These are phyloP conservation scores for Magnusiomyces fungicola DNA, from an alignment of 1,139 yeast genomes.

Conservation along the genomic window DNA sequence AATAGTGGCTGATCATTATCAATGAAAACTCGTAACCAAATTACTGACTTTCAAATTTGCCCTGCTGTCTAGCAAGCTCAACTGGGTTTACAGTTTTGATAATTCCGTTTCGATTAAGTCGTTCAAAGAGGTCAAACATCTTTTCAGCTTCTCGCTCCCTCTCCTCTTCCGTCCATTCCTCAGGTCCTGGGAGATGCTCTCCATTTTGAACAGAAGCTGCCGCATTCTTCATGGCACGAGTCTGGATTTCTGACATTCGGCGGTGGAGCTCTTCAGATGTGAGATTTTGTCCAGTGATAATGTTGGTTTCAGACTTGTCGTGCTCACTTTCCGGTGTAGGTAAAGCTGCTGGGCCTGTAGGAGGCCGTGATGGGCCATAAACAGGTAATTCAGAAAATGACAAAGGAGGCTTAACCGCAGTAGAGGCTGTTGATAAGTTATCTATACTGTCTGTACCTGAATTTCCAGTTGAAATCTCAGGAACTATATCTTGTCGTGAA, in stretches of 20 bases:
- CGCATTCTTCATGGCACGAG: constrained; percentile 1
- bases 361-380: too few relatives aligned
- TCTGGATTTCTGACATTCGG: constrained; percentile 6
- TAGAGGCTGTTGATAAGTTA: too few relatives aligned
- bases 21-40: too few relatives aligned
- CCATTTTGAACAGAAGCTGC: neutral
- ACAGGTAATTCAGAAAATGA: too few relatives aligned
- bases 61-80: constrained; percentile 11
- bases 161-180: constrained; percentile 39
- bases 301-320: constrained; percentile 19
- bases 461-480: too few relatives aligned
- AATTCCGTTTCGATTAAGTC: constrained; percentile 42
- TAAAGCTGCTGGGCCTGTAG: too few relatives aligned
- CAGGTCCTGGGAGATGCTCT: constrained; percentile 1
- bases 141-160: constrained; percentile 49
- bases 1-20: too few relatives aligned
- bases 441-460: too few relatives aligned
- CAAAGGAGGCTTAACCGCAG: too few relatives aligned
- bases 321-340: too few relatives aligned
- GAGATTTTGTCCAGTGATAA: constrained; percentile 28
- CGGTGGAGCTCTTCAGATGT: neutral
- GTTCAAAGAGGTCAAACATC: constrained; percentile 43
- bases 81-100: constrained; percentile 40
- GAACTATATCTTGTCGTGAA: too few relatives aligned
- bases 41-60: constrained; percentile 1